A percentile compares a stretch with the other conserved stretches of the same genome.
phyloP scores from a whole-genome alignment of 345 rosid species.

The Arabis hirsuta region DNA sequence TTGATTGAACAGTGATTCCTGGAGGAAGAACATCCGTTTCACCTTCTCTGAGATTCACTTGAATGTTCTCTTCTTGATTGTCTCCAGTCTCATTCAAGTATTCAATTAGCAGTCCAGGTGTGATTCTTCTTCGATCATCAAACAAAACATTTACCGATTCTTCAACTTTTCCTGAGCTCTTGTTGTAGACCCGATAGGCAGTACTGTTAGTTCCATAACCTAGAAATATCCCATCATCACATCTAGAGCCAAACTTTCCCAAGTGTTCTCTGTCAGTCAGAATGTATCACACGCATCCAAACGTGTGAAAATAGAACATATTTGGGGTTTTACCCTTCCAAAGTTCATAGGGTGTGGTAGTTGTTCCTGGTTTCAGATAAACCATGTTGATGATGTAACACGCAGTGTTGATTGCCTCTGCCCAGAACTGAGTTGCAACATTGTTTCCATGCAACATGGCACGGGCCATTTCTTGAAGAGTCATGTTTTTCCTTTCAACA shows the following conservation, averaged over 20 bases:
- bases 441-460: not conserved
- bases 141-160: too few relatives aligned
- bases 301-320: not conserved
- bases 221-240: not conserved
- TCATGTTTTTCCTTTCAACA: not conserved
- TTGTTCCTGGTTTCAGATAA: too few relatives aligned
- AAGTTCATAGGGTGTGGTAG: not conserved
- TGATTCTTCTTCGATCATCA: too few relatives aligned
- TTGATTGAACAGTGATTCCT: too few relatives aligned
- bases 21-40: too few relatives aligned
- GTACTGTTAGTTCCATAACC: not conserved
- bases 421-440: not conserved
- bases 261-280: not conserved
- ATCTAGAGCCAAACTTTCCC: not conserved
- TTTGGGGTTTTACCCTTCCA: not conserved
- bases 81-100: too few relatives aligned
- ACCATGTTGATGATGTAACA: not conserved
- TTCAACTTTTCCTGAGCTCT: too few relatives aligned
- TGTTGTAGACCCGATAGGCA: too few relatives aligned
- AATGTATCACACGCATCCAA: not conserved
- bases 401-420: not conserved
- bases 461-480: not conserved
- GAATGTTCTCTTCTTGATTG: too few relatives aligned
- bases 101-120: too few relatives aligned
- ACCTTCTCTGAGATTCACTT: too few relatives aligned